Conservation (phyloP, 371 early-diverging fungal species). For the Haplosporangium sp. region DNA sequence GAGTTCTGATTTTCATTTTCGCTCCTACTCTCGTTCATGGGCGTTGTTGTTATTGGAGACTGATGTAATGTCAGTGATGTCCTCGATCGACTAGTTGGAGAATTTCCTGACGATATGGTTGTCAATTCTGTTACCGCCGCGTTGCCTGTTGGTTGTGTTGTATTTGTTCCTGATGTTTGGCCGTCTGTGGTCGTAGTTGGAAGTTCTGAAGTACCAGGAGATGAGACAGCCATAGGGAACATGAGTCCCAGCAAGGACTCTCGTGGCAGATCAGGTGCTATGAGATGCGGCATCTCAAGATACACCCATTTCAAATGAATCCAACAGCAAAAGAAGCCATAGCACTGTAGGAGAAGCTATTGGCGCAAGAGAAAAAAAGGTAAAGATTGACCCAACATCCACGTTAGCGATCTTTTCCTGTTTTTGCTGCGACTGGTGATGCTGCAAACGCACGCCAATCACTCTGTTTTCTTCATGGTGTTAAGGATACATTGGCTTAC, state of each 20-base stretch:
- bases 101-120: no score
- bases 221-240: constrained; percentile 24
- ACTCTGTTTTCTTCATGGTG: neutral
- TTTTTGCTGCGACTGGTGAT: neutral
- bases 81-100: no score
- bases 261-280: neutral
- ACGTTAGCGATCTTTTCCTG: neutral
- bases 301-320: constrained; percentile 41
- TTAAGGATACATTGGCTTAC: constrained; percentile 19
- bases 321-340: constrained; percentile 47
- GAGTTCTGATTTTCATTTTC: no score
- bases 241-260: constrained; percentile 24
- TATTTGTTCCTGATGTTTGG: neutral
- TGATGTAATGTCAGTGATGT: no score
- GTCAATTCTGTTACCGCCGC: no score
- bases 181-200: neutral
- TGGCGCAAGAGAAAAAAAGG: neutral
- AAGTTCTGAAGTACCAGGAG: neutral
- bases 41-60: no score
- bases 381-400: neutral
- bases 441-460: neutral
- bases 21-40: no score
- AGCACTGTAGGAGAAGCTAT: constrained; percentile 33
- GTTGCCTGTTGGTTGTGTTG: no score
- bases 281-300: constrained; percentile 39